Evolutionary conservation across 768 basidiomycete genomes (phyloP), one percentile per base, ranked within the genome.

Genomic region (Leucocoprinus birnbaumii): DNA sequence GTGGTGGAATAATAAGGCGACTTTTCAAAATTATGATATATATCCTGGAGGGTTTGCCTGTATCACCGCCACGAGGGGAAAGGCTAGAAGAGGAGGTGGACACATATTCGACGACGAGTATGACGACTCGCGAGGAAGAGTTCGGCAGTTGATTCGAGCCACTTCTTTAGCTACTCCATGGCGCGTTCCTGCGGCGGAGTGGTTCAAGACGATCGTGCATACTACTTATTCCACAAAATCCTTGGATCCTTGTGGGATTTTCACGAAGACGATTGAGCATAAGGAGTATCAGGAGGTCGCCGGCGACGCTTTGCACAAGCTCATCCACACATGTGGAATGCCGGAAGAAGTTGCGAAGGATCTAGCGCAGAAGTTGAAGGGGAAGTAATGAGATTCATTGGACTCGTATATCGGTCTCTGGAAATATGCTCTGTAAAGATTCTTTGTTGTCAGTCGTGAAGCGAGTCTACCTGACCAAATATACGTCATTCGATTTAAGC

Each of bases 11-110:
- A 65, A 76, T 31, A 58, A 62, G 46, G 27, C 42, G 37, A 44
- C 41, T 9, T 78, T 78, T 47, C 64, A 62, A 13, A 42, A n/a
- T 10, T 65, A 66, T 48, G 62, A 59, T 1, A 73, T 78, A 59
- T 46, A 49, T 34, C 55, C 46, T n/a, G 5, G 18, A 11, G 72
- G 71, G 2, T 68, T 73, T 16, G 75, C 66, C 0, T 79, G 78
- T 53, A 55, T 78, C 58, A 76, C 73, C 2, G 71, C 74, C 3
- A 66, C 61, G 16, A 73, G 75, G 11, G 68, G 53, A 56, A 38
- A n/a, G 38, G n/a, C 8, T 16, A 38, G 38, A 38, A n/a, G 42
- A n/a, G 43, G 51, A 41, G 40, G 44, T n/a, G 34, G 54, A 18
- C 48, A 51, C 34, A 41, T 35, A 21, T 60, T 51, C 48, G 53